Base-by-base conservation (phyloP, 345 rosid species). In the Brassica juncea region DNA sequence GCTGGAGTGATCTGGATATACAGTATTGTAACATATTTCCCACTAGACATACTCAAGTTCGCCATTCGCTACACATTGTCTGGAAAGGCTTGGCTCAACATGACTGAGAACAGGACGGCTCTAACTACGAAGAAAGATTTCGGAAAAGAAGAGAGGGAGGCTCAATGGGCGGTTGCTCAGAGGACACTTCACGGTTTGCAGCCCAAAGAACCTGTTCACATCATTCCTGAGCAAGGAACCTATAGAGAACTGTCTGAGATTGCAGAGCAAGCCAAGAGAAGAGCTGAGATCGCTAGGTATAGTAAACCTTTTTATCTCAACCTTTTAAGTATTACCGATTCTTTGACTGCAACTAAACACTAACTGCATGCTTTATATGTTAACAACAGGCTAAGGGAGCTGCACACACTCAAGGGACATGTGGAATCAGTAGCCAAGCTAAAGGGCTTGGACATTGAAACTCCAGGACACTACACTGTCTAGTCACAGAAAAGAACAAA, bases 211-310 rank as follows among this genome's bases (percentile, higher is more conserved):
- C 71, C 86, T 12, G 62, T 70, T 28, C 69, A 69, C 76, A 73
- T 89, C 64, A 86, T 89, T 81, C 75, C 75, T 16, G 93, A 93
- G 68, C 87, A 87, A 82, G 86, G 70, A 80, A 87, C 85, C 84
- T 88, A 88, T 68, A 85, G 90, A 60, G 98, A 94, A 74, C 87
- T 92, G 39, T 90, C 98, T 1, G 98, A 94, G 86, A 92, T 94
- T 3, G 97, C 98, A 0, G 98, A 94, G 83, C 97, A 92, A 85
- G 98, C 98, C 70, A 94, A 89, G 89, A 84, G 97, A n/a, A 81
- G 98, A 49, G 98, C 98, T 32, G 98, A 94, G 91, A 87, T 94
- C 37, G 97, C 98, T 39, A 90, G 97, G 98, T 93, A 78, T 81
- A 6, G 52, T 42, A 44, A 73, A 2, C 11, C 1, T 54, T 73